These are phyloP conservation scores for Beauveria rudraprayagi DNA, from an alignment of 2,329 filamentous ascomycete species.

Conservation along the genomic window DNA sequence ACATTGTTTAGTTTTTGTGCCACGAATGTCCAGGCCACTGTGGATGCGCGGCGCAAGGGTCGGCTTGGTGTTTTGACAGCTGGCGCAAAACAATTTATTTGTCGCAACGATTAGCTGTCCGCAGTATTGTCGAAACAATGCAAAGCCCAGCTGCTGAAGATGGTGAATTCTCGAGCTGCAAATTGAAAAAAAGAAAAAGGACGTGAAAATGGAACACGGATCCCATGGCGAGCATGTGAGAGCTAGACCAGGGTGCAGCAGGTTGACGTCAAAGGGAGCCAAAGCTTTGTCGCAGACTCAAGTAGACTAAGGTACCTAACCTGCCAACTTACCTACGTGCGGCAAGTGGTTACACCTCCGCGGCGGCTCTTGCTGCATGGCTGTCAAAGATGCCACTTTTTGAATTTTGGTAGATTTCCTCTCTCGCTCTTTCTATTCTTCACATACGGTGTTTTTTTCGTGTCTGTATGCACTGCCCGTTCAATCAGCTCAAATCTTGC, in stretches of 20 bases:
- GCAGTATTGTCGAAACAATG: background rate
- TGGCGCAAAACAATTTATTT: background rate
- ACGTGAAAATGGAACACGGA: background rate
- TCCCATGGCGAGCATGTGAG: slow-evolving; percentile 6
- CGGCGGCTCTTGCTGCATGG: no score
- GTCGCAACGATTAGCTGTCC: background rate
- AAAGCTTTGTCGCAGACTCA: background rate
- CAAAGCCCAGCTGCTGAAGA: background rate
- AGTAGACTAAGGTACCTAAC: background rate
- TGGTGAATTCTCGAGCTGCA: background rate
- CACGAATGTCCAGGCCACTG: background rate
- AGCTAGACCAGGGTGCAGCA: background rate
- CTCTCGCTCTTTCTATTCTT: no score
- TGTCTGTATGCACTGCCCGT: no score
- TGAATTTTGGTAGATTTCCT: no score
- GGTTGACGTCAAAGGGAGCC: slow-evolving; percentile 1
- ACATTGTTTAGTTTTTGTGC: background rate
- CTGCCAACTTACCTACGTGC: background rate
- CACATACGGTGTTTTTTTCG: no score
- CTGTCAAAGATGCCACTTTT: no score
- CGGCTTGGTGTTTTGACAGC: background rate
- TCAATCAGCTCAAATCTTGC: no score
- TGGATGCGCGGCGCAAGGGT: background rate
- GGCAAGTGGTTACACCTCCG: background rate
- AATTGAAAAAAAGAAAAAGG: background rate